Base-by-base conservation (phyloP, 495 filamentous ascomycete genomes). In the Bombardia bombarda region DNA sequence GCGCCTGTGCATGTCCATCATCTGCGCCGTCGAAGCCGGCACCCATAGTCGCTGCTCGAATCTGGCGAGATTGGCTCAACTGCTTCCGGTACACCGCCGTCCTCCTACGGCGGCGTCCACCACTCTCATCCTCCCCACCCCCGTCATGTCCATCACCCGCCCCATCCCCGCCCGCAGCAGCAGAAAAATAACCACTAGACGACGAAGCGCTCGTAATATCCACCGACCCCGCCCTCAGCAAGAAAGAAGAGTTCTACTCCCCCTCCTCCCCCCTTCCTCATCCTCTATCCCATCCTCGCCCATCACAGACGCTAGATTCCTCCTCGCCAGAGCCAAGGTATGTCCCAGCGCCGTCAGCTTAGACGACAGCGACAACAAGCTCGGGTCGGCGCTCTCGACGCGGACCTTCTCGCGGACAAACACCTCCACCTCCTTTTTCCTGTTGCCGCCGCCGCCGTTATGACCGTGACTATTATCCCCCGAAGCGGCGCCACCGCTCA, bases 301-400 rank as follows among this genome's bases (percentile, higher is more conserved):
- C 83, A 90, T 87, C 1, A 95, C 86, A 31, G 88, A 77, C 23
- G 74, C 80, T 56, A 97, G 60, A n/a, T 83, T 83, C 51, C 74
- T 61, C 45, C 86, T 74, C 55, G 80, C 81, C 42, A 82, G 66
- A 41, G 61, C 69, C 8, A 96, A 70, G 41, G 77, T 77, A 55
- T 90, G 79, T 39, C 87, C 83, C 43, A 97, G 59, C 17, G 86
- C 87, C 21, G 74, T 81, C 63, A 98, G 61, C 65, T 98, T 98
- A 3, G 87, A 84, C 67, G 86, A 82, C 13, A 90, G 70, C n/a
- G 83, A 78, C 66, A 98, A 77, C 48, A 98, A 50, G 56, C 80
- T 87, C 23, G 92, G 93, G 57, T 98, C 92, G 42, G 89, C 86
- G 43, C 80, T 90, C 66, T 95, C 92, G 5, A 97, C 86, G 22